Percentiles rank a stretch among this genome's conserved stretches.
These are phyloP conservation scores for Xylariaceae sp. DNA, from an alignment of 2,329 filamentous ascomycete genomes.

Conservation along the genomic window DNA sequence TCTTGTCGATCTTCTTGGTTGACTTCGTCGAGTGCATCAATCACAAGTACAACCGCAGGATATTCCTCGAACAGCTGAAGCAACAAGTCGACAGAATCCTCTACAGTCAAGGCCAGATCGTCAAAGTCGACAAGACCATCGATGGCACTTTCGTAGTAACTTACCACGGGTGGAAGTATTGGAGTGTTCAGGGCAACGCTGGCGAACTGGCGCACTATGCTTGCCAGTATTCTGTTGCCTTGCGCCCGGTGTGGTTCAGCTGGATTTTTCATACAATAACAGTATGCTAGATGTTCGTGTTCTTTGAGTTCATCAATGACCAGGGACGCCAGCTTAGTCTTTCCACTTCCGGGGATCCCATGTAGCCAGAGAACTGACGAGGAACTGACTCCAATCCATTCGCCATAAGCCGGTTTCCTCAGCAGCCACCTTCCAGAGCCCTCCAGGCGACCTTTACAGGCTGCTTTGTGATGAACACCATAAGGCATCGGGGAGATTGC, in stretches of 20 bases:
- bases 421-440: background rate
- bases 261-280: background rate
- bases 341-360: conserved; percentile 4
- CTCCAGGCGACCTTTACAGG: background rate
- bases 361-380: background rate
- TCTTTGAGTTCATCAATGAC: background rate
- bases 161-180: background rate
- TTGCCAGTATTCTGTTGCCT: background rate
- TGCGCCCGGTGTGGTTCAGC: background rate
- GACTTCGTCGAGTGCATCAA: conserved; percentile 5
- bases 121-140: background rate
- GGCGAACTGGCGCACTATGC: conserved; percentile 3
- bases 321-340: conserved; percentile 1
- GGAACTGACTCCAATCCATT: background rate
- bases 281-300: conserved; percentile 5
- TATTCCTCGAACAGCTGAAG: conserved; percentile 3
- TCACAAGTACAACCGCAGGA: background rate
- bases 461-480: background rate
- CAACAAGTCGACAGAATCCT: background rate
- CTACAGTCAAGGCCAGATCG: background rate
- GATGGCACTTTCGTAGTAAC: background rate
- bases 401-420: background rate
- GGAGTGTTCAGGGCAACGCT: background rate
- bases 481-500: background rate
- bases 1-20: conserved; percentile 1